Evolutionary conservation across 75 land plant species (phyloP).

Genomic region (Ceratopteris richardii): DNA sequence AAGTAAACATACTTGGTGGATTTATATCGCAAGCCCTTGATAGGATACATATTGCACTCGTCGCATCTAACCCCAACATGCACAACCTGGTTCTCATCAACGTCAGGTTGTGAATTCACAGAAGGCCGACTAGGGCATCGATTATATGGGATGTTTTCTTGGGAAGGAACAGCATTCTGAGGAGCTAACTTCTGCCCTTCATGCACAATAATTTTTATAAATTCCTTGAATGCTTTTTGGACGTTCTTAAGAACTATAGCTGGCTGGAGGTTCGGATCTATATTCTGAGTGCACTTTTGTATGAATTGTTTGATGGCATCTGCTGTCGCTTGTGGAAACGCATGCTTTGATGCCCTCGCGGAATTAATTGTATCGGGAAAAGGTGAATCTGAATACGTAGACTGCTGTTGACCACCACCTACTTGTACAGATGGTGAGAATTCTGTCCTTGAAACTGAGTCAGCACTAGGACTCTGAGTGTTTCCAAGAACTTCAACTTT

Average conservation of each 20-base stretch:
- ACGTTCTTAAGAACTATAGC: neutral
- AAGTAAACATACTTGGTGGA: constrained; percentile 22
- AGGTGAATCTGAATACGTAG: too few relatives aligned
- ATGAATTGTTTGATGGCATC: neutral
- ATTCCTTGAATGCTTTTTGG: neutral
- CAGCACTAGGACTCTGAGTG: too few relatives aligned
- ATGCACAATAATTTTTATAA: neutral
- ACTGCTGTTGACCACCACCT: too few relatives aligned
- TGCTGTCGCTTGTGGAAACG: constrained; percentile 1
- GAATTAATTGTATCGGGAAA: neutral
- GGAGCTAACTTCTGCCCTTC: too few relatives aligned
- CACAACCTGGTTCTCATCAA: neutral
- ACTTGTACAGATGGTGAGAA: too few relatives aligned
- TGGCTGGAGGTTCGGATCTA: neutral
- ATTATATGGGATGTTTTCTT: too few relatives aligned
- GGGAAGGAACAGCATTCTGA: too few relatives aligned
- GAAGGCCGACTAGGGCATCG: too few relatives aligned
- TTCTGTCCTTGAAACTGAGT: too few relatives aligned
- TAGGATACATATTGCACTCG: constrained; percentile 82
- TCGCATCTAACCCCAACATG: constrained; percentile 59
- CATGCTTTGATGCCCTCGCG: neutral
- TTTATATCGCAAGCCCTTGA: constrained; percentile 72
- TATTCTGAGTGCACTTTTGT: neutral
- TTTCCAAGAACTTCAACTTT: constrained; percentile 8
- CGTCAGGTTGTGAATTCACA: too few relatives aligned